These are phyloP conservation scores for Daldinia vernicosa DNA, from an alignment of 495 filamentous ascomycete genomes.

Conservation along the genomic window DNA sequence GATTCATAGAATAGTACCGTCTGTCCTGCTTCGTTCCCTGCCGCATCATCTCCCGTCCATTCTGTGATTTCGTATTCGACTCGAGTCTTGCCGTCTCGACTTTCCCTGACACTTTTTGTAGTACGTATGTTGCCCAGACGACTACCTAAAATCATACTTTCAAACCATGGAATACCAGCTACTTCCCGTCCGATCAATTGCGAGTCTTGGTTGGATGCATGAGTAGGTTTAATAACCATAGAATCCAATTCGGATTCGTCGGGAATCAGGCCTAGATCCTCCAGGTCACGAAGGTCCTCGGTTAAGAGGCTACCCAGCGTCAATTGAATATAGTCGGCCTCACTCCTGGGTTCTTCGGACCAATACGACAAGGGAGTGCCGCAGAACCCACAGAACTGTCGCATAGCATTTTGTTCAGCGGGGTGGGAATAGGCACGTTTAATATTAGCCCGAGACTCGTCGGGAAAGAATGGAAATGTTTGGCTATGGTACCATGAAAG, in stretches of 20 bases:
- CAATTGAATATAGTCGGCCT: constrained; percentile 78
- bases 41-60: constrained; percentile 69
- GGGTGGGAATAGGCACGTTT: constrained; percentile 73
- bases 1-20: constrained; percentile 52
- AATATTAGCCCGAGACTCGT: constrained; percentile 78
- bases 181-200: constrained; percentile 49
- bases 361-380: constrained; percentile 83
- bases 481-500: constrained; percentile 76
- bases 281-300: constrained; percentile 71
- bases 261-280: constrained; percentile 72
- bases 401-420: constrained; percentile 65
- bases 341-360: constrained; percentile 72
- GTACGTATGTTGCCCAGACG: constrained; percentile 71
- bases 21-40: constrained; percentile 67
- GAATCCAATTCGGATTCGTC: constrained; percentile 52
- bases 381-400: constrained; percentile 90
- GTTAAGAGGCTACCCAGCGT: constrained; percentile 74
- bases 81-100: constrained; percentile 64
- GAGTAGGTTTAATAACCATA: constrained; percentile 34
- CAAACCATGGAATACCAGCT: constrained; percentile 81
- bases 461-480: constrained; percentile 75
- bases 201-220: constrained; percentile 36
- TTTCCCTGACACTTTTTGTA: constrained; percentile 63
- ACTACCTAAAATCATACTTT: constrained; percentile 79
- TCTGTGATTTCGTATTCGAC: constrained; percentile 89